A percentile compares a stretch with the other conserved stretches of the same genome.
Conservation (phyloP, 1,284 basidiomycete species). For the Acaromyces ingoldii region DNA sequence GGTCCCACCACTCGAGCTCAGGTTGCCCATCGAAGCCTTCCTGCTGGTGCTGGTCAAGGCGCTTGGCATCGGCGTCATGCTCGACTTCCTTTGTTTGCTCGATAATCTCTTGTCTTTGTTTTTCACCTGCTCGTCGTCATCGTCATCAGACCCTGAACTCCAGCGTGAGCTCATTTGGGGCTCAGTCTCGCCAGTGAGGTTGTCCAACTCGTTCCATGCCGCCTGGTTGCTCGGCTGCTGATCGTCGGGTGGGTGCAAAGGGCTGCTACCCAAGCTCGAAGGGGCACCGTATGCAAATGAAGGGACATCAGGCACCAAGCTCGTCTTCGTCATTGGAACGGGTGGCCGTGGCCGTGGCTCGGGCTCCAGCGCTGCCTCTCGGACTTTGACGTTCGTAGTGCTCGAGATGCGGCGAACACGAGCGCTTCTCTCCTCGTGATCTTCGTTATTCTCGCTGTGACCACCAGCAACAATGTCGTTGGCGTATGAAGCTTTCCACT, state of each 20-base stretch:
- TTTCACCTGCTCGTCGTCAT: slow-evolving; percentile 11
- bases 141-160: slow-evolving; percentile 38
- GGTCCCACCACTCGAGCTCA: slow-evolving; percentile 2
- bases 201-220: neutral
- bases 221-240: neutral
- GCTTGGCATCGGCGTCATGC: slow-evolving; percentile 10
- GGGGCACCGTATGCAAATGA: neutral
- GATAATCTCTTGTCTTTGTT: neutral
- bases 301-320: neutral
- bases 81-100: slow-evolving; percentile 11
- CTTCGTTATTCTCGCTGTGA: neutral
- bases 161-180: slow-evolving; percentile 11
- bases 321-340: neutral
- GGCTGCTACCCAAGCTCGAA: no score
- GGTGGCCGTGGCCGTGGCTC: neutral
- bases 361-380: no score
- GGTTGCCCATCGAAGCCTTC: slow-evolving; percentile 4
- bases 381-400: neutral
- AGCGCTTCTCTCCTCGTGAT: neutral
- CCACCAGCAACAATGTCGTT: no score
- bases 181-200: neutral
- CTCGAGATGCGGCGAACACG: neutral
- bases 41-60: slow-evolving; percentile 21
- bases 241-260: neutral
- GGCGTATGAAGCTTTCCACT: no score